Conservation (phyloP, 108 stramenopile species). For the Skeletonema costatum region DNA sequence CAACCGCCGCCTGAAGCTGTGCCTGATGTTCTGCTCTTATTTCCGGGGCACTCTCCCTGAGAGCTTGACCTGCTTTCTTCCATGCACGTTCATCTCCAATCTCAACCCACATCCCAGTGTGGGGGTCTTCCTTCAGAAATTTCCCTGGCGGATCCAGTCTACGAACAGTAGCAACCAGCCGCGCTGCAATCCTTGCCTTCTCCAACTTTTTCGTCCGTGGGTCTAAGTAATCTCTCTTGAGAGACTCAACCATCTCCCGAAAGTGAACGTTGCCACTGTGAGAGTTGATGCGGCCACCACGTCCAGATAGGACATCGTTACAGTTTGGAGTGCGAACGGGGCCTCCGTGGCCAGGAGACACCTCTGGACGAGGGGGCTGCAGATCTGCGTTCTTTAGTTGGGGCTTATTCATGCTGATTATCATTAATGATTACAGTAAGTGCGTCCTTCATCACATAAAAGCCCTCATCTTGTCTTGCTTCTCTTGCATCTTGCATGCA, state of each 20-base stretch:
- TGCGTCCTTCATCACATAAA: too few species aligned
- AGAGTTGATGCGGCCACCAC: constrained; percentile 89
- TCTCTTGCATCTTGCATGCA: too few species aligned
- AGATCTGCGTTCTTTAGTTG: background rate
- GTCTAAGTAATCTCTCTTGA: constrained; percentile 76
- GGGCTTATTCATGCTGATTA: background rate
- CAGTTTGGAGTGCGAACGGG: constrained; percentile 52
- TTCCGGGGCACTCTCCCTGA: constrained; percentile 83
- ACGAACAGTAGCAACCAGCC: constrained; percentile 70
- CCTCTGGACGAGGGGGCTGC: constrained; percentile 30
- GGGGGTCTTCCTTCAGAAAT: constrained; percentile 82
- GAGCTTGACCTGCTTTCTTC: constrained; percentile 86
- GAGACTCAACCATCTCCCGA: constrained; percentile 61
- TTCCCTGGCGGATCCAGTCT: constrained; percentile 72
- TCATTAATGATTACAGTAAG: too few species aligned
- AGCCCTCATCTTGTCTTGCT: too few species aligned
- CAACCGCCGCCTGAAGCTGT: constrained; percentile 34
- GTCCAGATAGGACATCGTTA: constrained; percentile 84
- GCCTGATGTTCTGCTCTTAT: constrained; percentile 58
- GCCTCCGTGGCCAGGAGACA: constrained; percentile 30
- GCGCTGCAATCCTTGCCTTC: constrained; percentile 82
- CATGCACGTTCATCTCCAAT: constrained; percentile 88
- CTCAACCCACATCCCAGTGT: constrained; percentile 73
- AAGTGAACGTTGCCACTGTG: constrained; percentile 87
- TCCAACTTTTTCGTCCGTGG: constrained; percentile 79